Percentiles rank a stretch among this genome's conserved stretches.
Conservation (phyloP, 1,284 basidiomycete species). For the Peniophora sp. region DNA sequence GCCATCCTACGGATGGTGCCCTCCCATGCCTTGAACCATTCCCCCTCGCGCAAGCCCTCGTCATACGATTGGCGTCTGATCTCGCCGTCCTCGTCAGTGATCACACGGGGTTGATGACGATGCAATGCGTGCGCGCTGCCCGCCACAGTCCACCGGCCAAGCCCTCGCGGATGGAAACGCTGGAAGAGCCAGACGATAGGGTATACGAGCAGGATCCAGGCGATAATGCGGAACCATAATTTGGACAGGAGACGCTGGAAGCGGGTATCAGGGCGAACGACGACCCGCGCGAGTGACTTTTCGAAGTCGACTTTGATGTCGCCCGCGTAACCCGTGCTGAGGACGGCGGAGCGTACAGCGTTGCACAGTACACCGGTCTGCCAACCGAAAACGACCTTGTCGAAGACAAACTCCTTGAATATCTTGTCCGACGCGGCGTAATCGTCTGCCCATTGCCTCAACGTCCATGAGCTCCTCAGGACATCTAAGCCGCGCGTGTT, state of each 20-base stretch:
- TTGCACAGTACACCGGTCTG: slow-evolving; percentile 46
- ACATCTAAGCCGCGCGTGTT: slow-evolving; percentile 8
- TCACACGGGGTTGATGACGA: neutral
- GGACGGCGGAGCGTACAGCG: slow-evolving; percentile 45
- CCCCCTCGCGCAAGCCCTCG: neutral
- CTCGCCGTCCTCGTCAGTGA: neutral
- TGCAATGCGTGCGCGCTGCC: slow-evolving; percentile 58
- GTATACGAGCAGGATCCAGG: slow-evolving; percentile 57
- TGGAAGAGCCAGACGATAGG: slow-evolving; percentile 71
- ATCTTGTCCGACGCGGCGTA: slow-evolving; percentile 53
- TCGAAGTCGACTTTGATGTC: slow-evolving; percentile 42
- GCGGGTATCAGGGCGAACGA: slow-evolving; percentile 52
- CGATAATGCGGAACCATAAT: slow-evolving; percentile 55
- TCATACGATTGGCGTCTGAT: neutral
- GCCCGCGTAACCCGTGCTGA: slow-evolving; percentile 44
- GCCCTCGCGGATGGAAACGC: slow-evolving; percentile 49
- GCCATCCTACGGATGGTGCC: neutral
- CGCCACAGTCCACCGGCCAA: slow-evolving; percentile 61
- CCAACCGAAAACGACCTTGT: slow-evolving; percentile 68
- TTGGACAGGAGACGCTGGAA: slow-evolving; percentile 56
- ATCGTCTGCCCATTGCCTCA: slow-evolving; percentile 65
- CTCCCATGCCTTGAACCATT: neutral
- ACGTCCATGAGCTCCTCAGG: slow-evolving; percentile 40
- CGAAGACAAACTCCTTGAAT: slow-evolving; percentile 60
- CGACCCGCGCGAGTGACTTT: slow-evolving; percentile 34